These are phyloP conservation scores for Aspergillus spinulosporus DNA, from an alignment of 2,329 filamentous ascomycete genomes.

Conservation along the genomic window DNA sequence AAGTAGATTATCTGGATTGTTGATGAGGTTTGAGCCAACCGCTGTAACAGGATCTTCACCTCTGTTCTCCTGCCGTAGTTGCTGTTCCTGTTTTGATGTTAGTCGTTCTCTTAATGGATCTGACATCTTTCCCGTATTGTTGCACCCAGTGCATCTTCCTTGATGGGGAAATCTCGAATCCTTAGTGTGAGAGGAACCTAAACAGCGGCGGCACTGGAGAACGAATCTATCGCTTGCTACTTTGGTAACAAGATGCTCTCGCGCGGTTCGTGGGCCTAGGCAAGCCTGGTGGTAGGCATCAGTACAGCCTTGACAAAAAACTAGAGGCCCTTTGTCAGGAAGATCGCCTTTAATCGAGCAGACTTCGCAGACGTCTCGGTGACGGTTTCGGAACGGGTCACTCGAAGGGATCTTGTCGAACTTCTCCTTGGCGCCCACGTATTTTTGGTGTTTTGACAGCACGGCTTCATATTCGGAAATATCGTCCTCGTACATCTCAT, in stretches of 20 bases:
- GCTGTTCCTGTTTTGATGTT: conserved; percentile 78
- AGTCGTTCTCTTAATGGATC: conserved; percentile 70
- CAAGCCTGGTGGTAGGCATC: conserved; percentile 80
- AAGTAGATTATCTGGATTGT: conserved; percentile 73
- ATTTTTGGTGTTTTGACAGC: conserved; percentile 43
- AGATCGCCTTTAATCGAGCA: conserved; percentile 62
- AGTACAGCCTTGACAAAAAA: conserved; percentile 91
- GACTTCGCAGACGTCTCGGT: conserved; percentile 70
- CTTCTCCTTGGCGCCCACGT: conserved; percentile 67
- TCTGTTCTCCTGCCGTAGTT: conserved; percentile 73
- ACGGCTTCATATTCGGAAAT: conserved; percentile 45
- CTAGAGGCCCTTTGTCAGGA: conserved; percentile 65
- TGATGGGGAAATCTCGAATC: conserved; percentile 69
- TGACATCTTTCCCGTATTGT: conserved; percentile 66
- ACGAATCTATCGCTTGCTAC: conserved; percentile 74
- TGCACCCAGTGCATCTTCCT: conserved; percentile 71
- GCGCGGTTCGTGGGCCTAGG: conserved; percentile 67
- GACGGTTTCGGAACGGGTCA: conserved; percentile 68
- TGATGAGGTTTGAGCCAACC: conserved; percentile 64
- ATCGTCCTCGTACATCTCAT: conserved; percentile 43
- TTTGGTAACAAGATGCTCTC: conserved; percentile 92
- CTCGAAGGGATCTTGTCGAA: conserved; percentile 65
- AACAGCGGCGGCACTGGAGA: conserved; percentile 84
- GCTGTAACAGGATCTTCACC: conserved; percentile 73
- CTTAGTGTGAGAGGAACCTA: conserved; percentile 67